phyloP scores from a whole-genome alignment of 106 monocot genomes.

The Dendrobium chrysotoxum region DNA sequence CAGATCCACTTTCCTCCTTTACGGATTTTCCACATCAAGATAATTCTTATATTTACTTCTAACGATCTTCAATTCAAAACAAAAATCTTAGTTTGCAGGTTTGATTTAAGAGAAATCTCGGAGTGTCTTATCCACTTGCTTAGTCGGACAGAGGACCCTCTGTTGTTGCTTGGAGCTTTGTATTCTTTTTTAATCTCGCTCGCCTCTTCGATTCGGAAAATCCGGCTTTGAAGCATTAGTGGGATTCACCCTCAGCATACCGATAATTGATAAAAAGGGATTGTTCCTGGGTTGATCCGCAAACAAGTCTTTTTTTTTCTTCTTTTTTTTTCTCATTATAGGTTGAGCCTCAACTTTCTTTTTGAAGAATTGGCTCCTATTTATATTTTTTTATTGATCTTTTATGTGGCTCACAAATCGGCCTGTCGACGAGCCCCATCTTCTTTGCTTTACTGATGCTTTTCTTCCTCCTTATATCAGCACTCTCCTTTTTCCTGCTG shows the following conservation, averaged over 20 bases:
- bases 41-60: no score
- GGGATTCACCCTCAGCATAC: constrained; percentile 2
- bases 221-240: not conserved
- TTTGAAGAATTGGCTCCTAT: not conserved
- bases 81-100: no score
- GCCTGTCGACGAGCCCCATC: not conserved
- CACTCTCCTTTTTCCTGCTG: constrained; percentile 44
- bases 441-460: constrained; percentile 25
- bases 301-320: not conserved
- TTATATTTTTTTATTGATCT: constrained; percentile 1
- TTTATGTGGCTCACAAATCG: constrained; percentile 2
- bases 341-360: not conserved
- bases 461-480: constrained; percentile 54
- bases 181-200: not conserved
- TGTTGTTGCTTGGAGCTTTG: not conserved
- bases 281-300: not conserved
- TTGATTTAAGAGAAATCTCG: no score
- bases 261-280: constrained; percentile 1
- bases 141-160: not conserved
- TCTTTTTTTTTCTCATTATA: not conserved
- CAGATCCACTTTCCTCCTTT: no score
- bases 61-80: no score
- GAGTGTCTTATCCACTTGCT: no score
- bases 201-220: not conserved
- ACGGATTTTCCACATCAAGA: no score